Evolutionary conservation across 2,329 filamentous ascomycete genomes (phyloP).

Genomic region (Purpureocillium lavendulum): DNA sequence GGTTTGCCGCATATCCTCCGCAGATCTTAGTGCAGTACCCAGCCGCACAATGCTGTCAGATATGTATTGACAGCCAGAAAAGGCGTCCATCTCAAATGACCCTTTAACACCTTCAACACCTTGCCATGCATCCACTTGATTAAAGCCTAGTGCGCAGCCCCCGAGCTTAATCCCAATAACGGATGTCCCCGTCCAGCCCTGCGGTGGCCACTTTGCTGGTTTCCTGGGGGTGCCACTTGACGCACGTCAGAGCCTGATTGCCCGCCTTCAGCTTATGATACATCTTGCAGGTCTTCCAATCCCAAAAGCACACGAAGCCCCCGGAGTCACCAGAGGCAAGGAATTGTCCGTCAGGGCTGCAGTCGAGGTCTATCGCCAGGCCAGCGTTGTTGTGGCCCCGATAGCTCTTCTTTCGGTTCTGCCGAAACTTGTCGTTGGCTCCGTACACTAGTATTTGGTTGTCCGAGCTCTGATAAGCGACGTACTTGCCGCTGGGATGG

Average conservation of each 20-base stretch:
- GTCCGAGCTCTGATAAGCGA: conserved; percentile 86
- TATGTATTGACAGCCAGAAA: too few species aligned
- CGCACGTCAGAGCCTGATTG: conserved; percentile 73
- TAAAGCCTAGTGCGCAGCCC: not conserved
- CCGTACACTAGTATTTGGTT: conserved; percentile 97
- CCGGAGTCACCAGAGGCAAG: conserved; percentile 78
- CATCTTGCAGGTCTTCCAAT: conserved; percentile 99
- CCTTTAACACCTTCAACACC: not conserved
- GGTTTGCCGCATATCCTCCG: too few species aligned
- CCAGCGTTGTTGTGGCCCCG: conserved; percentile 93
- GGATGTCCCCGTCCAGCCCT: conserved; percentile 79
- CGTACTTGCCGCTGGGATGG: conserved; percentile 88
- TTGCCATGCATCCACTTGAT: conserved; percentile 1
- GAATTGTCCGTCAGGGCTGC: conserved; percentile 88
- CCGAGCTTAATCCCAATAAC: conserved; percentile 74
- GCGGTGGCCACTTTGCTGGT: conserved; percentile 89
- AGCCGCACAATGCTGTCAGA: too few species aligned
- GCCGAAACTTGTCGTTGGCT: conserved; percentile 88
- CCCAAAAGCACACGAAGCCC: conserved; percentile 93
- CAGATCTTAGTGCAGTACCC: too few species aligned
- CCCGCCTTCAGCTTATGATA: conserved; percentile 90
- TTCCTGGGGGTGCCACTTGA: conserved; percentile 97
- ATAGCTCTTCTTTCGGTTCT: conserved; percentile 96
- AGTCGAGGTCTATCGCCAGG: conserved; percentile 81
- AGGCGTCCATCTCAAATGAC: too few species aligned